Conservation (phyloP, 2,329 filamentous ascomycete genomes). For the Ascochyta lentis region DNA sequence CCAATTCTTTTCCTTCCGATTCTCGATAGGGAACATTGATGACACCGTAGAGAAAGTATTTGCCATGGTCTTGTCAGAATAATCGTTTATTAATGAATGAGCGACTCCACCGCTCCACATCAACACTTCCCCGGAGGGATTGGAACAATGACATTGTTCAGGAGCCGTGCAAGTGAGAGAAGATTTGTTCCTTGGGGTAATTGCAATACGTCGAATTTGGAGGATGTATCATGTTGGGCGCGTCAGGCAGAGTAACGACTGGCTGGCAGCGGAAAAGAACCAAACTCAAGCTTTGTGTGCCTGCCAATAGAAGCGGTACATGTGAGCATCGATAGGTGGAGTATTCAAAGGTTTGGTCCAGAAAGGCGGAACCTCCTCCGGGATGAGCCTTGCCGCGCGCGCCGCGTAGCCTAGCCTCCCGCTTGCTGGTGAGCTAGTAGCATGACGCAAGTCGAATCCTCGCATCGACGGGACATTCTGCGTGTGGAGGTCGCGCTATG, state of each 20-base stretch:
- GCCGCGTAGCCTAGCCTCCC: neutral
- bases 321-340: neutral
- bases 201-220: neutral
- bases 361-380: conserved; percentile 2
- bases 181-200: neutral
- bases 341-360: neutral
- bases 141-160: neutral
- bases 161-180: neutral
- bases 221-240: neutral
- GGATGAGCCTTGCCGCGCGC: conserved; percentile 9
- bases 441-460: neutral
- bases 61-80: no score
- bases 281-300: neutral
- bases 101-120: neutral
- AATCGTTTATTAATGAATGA: neutral
- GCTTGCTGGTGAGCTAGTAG: neutral
- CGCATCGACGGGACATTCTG: neutral
- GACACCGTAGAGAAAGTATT: no score
- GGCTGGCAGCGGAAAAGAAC: neutral
- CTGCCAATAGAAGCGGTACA: neutral
- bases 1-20: no score
- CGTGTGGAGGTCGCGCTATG: neutral
- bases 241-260: neutral
- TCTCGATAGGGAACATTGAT: no score
- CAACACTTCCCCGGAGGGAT: neutral